Conservation (phyloP, 768 basidiomycete genomes). For the Pulveroboletus sp. region DNA sequence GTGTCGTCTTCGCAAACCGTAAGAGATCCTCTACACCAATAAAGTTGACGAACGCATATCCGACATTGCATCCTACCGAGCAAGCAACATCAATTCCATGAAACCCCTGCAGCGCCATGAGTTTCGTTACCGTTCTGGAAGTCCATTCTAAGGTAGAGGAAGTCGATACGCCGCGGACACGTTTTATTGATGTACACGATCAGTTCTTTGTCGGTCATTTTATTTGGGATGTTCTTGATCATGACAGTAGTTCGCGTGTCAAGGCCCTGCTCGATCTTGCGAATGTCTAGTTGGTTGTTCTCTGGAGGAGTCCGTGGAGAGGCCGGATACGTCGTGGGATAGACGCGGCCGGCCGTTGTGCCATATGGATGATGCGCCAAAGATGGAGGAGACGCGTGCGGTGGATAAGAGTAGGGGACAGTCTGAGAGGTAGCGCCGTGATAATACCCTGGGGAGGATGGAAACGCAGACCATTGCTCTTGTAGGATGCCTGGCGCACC, state of each 20-base stretch:
- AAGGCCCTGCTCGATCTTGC: slow-evolving; percentile 66
- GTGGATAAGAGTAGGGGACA: slow-evolving; percentile 27
- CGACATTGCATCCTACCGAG: slow-evolving; percentile 63
- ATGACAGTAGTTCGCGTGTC: slow-evolving; percentile 84
- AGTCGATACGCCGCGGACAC: slow-evolving; percentile 75
- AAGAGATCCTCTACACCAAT: slow-evolving; percentile 74
- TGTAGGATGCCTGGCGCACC: slow-evolving; percentile 20
- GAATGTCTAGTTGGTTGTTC: slow-evolving; percentile 61
- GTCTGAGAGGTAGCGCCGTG: slow-evolving; percentile 19
- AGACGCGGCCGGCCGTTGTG: slow-evolving; percentile 15
- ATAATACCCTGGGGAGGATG: slow-evolving; percentile 26
- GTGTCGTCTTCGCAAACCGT: slow-evolving; percentile 62
- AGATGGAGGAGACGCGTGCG: slow-evolving; percentile 19
- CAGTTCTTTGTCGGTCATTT: slow-evolving; percentile 76
- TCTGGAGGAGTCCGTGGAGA: slow-evolving; percentile 32
- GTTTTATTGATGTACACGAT: slow-evolving; percentile 64
- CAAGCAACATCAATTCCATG: slow-evolving; percentile 1
- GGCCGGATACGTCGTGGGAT: slow-evolving; percentile 20
- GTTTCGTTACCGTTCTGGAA: slow-evolving; percentile 63
- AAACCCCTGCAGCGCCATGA: not conserved
- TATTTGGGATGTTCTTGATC: slow-evolving; percentile 92
- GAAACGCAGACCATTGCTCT: slow-evolving; percentile 30
- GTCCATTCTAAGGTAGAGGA: slow-evolving; percentile 85
- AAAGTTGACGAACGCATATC: slow-evolving; percentile 89
- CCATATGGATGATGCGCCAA: slow-evolving; percentile 17